Evolutionary conservation across 2,329 filamentous ascomycete genomes (phyloP), one percentile per base, ranked within the genome.

Genomic region (Rhexocercosporidium sp.): DNA sequence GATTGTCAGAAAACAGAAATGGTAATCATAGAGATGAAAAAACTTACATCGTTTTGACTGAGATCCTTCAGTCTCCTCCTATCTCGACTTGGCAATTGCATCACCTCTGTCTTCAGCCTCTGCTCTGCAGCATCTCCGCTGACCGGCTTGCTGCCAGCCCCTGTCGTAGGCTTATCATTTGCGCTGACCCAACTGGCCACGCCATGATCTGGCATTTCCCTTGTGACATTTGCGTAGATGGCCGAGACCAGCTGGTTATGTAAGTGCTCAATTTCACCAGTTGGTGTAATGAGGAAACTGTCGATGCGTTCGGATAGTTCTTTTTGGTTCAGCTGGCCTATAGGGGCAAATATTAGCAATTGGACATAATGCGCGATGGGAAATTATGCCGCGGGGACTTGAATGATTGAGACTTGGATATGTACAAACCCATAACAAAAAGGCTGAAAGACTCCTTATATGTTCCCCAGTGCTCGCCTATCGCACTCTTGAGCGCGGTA

Each of bases 111-210:
- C 80, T 91, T 91, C 59, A 91, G 77, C 71, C 84, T 84, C 73
- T 88, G 83, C 78, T 92, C 89, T 41, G 86, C 84, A 39, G 89
- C 87, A 82, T 91, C 89, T 31, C 88, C 88, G 31, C 85, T 87
- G 56, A 88, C 83, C 25, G 87, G 86, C 76, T 91, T 91, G 71
- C 81, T 85, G 70, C 85, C 85, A 37, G 84, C 80, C 49, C 82
- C 82, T 12, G 85, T 80, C 20, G 84, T 79, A 20, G 88, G 88
- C 74, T 91, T 91, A 73, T 91, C 89, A 75, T 91, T 90, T 64
- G 89, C 88, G 77, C 88, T 90, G 76, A 91, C 89, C 89, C 89
- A 92, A 68, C 87, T 87, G 57, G 89, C 89, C 74, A 90, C 84
- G 73, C 88, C 88, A 76, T 84, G 83, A 71, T 91, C 89, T 66